Evolutionary conservation across 495 filamentous ascomycete species (phyloP), one percentile per base, ranked within the genome.

Genomic region (Aspergillus egyptiacus): DNA sequence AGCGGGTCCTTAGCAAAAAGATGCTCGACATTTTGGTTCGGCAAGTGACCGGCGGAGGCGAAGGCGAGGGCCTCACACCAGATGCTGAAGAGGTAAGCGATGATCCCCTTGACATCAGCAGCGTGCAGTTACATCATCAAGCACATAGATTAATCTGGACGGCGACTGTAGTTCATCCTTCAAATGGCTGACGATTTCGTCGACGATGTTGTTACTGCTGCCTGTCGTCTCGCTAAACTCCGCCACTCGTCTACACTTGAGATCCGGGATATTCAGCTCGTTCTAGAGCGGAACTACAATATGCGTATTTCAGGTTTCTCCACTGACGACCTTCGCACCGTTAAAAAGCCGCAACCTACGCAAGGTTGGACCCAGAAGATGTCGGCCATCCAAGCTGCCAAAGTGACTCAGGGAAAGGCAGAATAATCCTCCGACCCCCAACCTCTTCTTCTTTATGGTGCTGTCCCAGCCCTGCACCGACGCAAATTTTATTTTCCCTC

Each of bases 241-340:
- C 86, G 93, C 20, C 84, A 85, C n/a, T 89, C 86, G 9, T 86
- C 87, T 47, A 80, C 82, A 0, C 83, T 98, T 6, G 93, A 98
- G 55, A 84, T 96, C 39, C 87, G 89, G 53, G 93, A 98, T 63
- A 79, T 98, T 40, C 93, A 96, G 69, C 83, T 96, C 25, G 83
- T 96, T 19, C 83, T 98, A 14, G 93, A 98, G 71, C 86, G 94
- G 47, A 91, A 89, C 63, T 96, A 94, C 79, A 96, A 97, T 67
- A 97, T 97, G 71, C 87, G 93, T 48, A 88, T 96, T 48, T 95
- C 93, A 0, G 93, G 93, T 27, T 96, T 94, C 67, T 82, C 89
- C 5, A 86, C 87, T 23, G 93, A 98, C 59, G 93, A 98, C 68
- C 78, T 96, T 50, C 82, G 93, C 46, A 96, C 89, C 2, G 91